These are phyloP conservation scores for Calonectria pteridis DNA, from an alignment of 2,329 filamentous ascomycete genomes.

Conservation along the genomic window DNA sequence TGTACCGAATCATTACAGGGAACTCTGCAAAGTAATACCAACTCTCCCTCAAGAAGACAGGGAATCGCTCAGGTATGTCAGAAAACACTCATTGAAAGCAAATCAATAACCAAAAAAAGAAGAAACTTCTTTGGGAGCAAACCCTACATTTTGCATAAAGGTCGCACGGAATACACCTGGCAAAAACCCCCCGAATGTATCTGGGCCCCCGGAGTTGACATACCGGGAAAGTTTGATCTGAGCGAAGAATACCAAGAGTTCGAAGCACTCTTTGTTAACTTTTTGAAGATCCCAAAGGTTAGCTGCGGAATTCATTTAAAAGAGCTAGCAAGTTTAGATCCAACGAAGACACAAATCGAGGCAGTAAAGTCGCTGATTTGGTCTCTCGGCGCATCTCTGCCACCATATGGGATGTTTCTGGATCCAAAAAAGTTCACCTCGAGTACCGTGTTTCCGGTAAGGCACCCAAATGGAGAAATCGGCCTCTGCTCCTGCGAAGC, in stretches of 20 bases:
- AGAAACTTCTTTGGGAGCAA: slow-evolving; percentile 24
- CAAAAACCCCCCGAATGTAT: slow-evolving; percentile 32
- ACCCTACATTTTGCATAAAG: slow-evolving; percentile 22
- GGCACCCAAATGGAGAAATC: slow-evolving; percentile 28
- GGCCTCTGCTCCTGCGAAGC: slow-evolving; percentile 32
- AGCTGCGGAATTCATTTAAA: slow-evolving; percentile 31
- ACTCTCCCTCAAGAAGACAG: neutral
- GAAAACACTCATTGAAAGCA: slow-evolving; percentile 10
- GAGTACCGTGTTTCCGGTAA: slow-evolving; percentile 33
- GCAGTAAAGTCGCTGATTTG: slow-evolving; percentile 25
- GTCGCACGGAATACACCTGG: slow-evolving; percentile 28
- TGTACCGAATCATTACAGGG: neutral
- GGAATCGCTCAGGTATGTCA: neutral
- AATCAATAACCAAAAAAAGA: slow-evolving; percentile 25
- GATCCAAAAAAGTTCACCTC: slow-evolving; percentile 29
- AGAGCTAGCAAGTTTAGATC: slow-evolving; percentile 26
- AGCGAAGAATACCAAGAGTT: slow-evolving; percentile 37
- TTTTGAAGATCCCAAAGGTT: slow-evolving; percentile 31
- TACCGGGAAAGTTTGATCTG: slow-evolving; percentile 29
- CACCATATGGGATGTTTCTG: slow-evolving; percentile 32
- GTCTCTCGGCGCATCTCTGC: slow-evolving; percentile 32
- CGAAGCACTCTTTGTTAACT: slow-evolving; percentile 34
- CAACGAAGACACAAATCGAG: neutral
- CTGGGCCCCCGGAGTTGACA: slow-evolving; percentile 36
- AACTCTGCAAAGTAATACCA: neutral